Evolutionary conservation across 768 basidiomycete species (phyloP).

Genomic region (Tulasnella sp.): DNA sequence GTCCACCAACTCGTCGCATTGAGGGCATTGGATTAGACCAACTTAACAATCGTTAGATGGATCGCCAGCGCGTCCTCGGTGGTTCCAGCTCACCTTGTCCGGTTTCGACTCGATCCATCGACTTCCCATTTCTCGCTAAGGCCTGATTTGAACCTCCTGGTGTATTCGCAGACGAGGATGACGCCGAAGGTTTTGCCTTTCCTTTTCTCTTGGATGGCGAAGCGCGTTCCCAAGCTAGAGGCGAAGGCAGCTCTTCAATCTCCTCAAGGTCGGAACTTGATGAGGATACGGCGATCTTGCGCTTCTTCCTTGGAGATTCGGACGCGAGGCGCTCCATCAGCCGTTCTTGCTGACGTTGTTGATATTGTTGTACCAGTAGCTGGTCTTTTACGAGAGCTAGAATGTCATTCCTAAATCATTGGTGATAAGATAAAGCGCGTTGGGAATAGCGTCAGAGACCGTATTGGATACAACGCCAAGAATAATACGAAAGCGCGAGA

Average conservation of each 20-base stretch:
- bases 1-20: slow-evolving; percentile 26
- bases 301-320: slow-evolving; percentile 1
- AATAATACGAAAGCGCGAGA: background rate
- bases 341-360: slow-evolving; percentile 1
- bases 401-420: background rate
- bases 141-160: background rate
- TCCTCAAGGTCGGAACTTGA: background rate
- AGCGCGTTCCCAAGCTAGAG: background rate
- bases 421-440: background rate
- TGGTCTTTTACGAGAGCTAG: slow-evolving; percentile 1
- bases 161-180: background rate
- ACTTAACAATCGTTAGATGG: background rate
- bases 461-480: background rate
- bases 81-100: background rate
- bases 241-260: background rate
- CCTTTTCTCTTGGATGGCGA: background rate
- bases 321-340: background rate
- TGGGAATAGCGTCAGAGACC: background rate
- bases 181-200: background rate
- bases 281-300: background rate
- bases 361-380: background rate
- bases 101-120: background rate
- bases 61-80: background rate
- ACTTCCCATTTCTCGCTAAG: background rate
- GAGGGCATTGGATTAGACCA: slow-evolving; percentile 24